phyloP scores from a whole-genome alignment of 2,329 filamentous ascomycete species.

The Chlorencoelia australis region DNA sequence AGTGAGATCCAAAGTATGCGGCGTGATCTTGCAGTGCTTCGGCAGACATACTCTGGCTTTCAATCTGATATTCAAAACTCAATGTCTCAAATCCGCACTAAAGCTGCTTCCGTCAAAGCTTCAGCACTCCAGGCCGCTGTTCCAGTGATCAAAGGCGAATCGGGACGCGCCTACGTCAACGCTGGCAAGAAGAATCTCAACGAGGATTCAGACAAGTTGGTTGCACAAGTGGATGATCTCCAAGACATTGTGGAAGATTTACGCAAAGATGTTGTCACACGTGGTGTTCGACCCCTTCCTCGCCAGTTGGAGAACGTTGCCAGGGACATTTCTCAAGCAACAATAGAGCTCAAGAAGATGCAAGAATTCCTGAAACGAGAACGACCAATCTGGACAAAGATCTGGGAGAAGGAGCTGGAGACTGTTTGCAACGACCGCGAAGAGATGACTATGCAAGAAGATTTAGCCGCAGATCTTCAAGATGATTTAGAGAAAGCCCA shows the following conservation, averaged over 20 bases:
- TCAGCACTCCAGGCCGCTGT: conserved; percentile 60
- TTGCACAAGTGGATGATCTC: conserved; percentile 89
- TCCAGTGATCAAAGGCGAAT: conserved; percentile 64
- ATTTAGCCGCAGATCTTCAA: conserved; percentile 81
- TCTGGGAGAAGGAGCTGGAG: conserved; percentile 97
- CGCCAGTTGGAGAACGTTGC: conserved; percentile 81
- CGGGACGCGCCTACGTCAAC: conserved; percentile 78
- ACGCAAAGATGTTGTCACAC: conserved; percentile 89
- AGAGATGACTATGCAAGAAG: conserved; percentile 91
- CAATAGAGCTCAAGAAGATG: conserved; percentile 84
- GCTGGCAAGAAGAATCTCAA: conserved; percentile 79
- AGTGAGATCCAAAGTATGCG: conserved; percentile 73
- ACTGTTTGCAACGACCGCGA: conserved; percentile 93
- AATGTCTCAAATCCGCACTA: conserved; percentile 73
- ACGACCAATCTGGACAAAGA: conserved; percentile 97
- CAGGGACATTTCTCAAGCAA: conserved; percentile 74
- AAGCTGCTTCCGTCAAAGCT: conserved; percentile 72
- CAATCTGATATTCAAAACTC: conserved; percentile 79
- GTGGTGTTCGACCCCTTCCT: conserved; percentile 83
- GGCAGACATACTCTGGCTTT: conserved; percentile 89
- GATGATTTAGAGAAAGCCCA: conserved; percentile 92
- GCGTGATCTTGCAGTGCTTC: conserved; percentile 80
- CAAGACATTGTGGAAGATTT: conserved; percentile 95
- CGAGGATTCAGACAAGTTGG: conserved; percentile 79
- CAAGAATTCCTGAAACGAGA: conserved; percentile 85